Base-by-base conservation (phyloP, 768 basidiomycete species). In the Lactarius pseudohatsudake region DNA sequence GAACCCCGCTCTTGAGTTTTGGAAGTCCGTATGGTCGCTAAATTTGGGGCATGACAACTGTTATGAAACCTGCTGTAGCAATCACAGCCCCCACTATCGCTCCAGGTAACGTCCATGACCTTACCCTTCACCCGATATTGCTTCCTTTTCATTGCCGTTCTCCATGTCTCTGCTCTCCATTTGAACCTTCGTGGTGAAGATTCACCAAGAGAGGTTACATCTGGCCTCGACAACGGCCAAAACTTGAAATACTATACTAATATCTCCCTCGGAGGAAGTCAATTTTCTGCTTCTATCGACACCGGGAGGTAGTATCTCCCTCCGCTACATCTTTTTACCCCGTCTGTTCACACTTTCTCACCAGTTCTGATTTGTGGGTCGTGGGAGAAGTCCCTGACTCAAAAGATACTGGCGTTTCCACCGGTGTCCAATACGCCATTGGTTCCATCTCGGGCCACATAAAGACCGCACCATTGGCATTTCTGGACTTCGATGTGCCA, bases 341-440 rank as follows among this genome's bases (percentile, higher is more conserved):
- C 41, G 11, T 53, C 26, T 26, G 57, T n/a, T 47, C 13, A 30
- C 26, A 26, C 43, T 64, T 32, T 34, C n/a, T 16, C 57, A 32
- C n/a, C 55, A 90, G 88, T 66, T 87, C 88, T 18, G 89, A 90
- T 72, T 74, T 89, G 9, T 88, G 85, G 82, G 81, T 88, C 5
- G 80, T 82, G 11, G 79, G 80, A 36, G 65, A 65, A 60, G 80
- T 86, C 8, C 75, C 76, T 13, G 73, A 73, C 43, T 80, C 80
- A 40, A 77, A 69, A 20, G 69, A 75, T 30, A 80, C 82, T 43
- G 80, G 79, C 2, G 74, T 72, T 59, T 76, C 75, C 9, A 74
- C 79, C 22, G 72, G 72, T 18, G 80, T 88, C 22, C 71, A 74
- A 8, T 89, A 89, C 76, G 87, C 85, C 18, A 78, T 83, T 18